These are phyloP conservation scores for Salmacisia buchloeana DNA, from an alignment of 1,284 basidiomycete genomes.

Conservation along the genomic window DNA sequence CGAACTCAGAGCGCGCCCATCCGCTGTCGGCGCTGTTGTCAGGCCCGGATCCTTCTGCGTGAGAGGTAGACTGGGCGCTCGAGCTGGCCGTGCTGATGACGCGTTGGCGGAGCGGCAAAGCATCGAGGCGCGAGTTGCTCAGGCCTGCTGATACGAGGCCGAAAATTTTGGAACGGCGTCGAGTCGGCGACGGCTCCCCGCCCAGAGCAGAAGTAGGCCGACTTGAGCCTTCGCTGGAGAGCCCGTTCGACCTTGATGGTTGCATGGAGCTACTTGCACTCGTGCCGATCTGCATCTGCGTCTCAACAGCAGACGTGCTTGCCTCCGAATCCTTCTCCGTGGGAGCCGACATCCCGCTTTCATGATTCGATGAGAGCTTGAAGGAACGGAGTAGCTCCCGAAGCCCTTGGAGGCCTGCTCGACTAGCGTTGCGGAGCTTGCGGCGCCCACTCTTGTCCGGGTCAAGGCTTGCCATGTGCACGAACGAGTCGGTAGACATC, in stretches of 20 bases:
- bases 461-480: slow-evolving; percentile 14
- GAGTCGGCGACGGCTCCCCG: neutral
- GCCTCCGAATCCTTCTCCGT: neutral
- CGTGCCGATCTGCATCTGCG: neutral
- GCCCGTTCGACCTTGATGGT: neutral
- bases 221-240: neutral
- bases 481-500: slow-evolving; percentile 9
- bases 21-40: neutral
- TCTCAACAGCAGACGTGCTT: neutral
- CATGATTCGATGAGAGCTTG: slow-evolving; percentile 2
- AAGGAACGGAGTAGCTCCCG: slow-evolving; percentile 28
- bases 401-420: slow-evolving; percentile 31
- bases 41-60: neutral
- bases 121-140: neutral
- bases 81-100: neutral
- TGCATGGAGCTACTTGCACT: neutral
- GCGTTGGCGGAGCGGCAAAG: neutral
- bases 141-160: neutral
- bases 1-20: neutral
- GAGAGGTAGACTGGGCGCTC: neutral
- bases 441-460: slow-evolving; percentile 25
- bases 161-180: neutral
- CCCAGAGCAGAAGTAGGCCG: neutral
- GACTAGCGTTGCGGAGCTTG: slow-evolving; percentile 30
- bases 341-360: slow-evolving; percentile 2